Percentiles rank a stretch among this genome's conserved stretches.
These are phyloP conservation scores for Mrakia frigida DNA, from an alignment of 768 basidiomycete species.

Conservation along the genomic window DNA sequence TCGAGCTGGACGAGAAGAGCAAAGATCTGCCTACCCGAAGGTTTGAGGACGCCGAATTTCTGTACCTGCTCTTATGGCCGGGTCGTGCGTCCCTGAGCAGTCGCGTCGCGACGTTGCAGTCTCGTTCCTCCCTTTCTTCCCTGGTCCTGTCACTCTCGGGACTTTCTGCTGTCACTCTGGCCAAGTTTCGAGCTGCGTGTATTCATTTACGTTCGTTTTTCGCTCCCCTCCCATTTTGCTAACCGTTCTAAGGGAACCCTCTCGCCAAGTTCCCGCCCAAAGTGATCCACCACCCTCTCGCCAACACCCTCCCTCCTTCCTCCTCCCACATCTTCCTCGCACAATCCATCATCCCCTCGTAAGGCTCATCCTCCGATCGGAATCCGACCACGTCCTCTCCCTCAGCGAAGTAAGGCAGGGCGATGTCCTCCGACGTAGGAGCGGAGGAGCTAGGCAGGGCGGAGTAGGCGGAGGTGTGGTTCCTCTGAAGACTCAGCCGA, in stretches of 20 bases:
- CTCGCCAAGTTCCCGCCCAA: conserved; percentile 13
- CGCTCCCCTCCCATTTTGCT: too few relatives aligned
- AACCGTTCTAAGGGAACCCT: not conserved
- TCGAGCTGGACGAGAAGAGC: too few relatives aligned
- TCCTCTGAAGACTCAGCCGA: conserved; percentile 75
- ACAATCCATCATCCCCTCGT: not conserved
- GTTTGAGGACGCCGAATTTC: too few relatives aligned
- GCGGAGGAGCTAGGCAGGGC: conserved; percentile 49
- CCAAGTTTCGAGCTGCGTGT: too few relatives aligned
- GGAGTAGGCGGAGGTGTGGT: conserved; percentile 58
- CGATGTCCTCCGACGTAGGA: conserved; percentile 56
- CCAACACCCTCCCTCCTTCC: conserved; percentile 67
- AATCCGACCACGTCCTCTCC: conserved; percentile 82
- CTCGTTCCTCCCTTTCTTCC: too few relatives aligned
- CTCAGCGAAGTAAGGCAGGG: conserved; percentile 59
- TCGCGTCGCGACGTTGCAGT: too few relatives aligned
- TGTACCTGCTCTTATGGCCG: too few relatives aligned
- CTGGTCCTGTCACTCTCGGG: too few relatives aligned
- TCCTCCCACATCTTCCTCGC: conserved; percentile 62
- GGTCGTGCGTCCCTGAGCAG: too few relatives aligned
- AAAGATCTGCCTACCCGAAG: too few relatives aligned
- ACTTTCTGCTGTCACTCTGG: too few relatives aligned
- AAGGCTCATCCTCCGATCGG: conserved; percentile 62
- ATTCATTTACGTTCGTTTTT: too few relatives aligned
- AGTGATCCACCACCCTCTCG: conserved; percentile 77